These are phyloP conservation scores for Colletotrichum kahawae DNA, from an alignment of 2,329 filamentous ascomycete genomes.

Conservation along the genomic window DNA sequence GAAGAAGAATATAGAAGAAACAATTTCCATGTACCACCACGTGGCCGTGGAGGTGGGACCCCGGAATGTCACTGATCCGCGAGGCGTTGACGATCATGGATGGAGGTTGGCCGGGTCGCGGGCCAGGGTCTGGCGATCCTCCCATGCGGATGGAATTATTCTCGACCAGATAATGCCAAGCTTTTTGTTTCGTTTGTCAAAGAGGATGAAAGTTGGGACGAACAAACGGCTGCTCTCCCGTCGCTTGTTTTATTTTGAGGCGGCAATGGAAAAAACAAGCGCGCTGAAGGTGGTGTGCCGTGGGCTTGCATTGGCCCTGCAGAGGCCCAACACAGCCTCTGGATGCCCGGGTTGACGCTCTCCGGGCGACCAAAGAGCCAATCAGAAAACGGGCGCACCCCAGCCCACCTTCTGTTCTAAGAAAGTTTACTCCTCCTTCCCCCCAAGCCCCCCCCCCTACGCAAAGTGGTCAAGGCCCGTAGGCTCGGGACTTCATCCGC, in stretches of 20 bases:
- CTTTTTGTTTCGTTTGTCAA: neutral
- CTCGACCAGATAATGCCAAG: neutral
- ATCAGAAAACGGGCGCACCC: neutral
- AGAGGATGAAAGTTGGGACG: neutral
- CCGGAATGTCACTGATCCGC: conserved; percentile 12
- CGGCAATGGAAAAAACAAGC: conserved; percentile 1
- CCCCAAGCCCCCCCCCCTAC: neutral
- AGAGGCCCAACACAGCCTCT: conserved; percentile 5
- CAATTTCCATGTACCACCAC: neutral
- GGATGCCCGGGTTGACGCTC: neutral
- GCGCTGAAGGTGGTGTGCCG: neutral
- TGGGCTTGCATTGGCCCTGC: neutral
- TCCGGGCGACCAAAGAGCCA: neutral
- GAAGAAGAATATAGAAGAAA: neutral
- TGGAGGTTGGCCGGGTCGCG: neutral
- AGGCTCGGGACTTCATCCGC: neutral
- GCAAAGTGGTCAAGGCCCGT: neutral
- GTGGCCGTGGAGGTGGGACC: neutral
- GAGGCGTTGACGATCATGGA: conserved; percentile 5
- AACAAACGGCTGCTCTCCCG: neutral
- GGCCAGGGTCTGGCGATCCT: neutral
- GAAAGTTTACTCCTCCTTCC: neutral
- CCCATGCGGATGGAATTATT: neutral
- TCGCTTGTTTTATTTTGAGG: conserved; percentile 20
- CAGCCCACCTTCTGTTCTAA: neutral